phyloP scores from a whole-genome alignment of 225 moss, liverwort and hornwort species.

The Asterella californica region DNA sequence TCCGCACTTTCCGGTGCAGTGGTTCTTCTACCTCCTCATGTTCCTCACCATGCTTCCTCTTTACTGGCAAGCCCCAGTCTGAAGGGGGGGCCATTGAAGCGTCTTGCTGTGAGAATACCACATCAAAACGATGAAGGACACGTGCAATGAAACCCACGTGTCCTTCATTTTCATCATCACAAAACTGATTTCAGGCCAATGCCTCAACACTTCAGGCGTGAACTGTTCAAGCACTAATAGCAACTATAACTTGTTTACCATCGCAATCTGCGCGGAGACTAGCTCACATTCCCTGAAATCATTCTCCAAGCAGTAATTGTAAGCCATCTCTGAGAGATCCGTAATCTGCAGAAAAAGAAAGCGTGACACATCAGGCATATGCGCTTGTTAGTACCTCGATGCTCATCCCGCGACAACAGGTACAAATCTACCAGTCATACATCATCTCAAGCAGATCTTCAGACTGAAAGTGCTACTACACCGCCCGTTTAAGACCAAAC shows the following conservation, averaged over 20 bases:
- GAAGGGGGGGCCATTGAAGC: slow-evolving; percentile 31
- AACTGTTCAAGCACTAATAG: not conserved
- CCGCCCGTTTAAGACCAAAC: not conserved
- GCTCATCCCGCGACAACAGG: not conserved
- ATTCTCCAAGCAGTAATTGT: slow-evolving; percentile 57
- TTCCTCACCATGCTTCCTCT: slow-evolving; percentile 36
- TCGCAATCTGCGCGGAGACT: slow-evolving; percentile 44
- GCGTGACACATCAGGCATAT: not conserved
- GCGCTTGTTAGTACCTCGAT: no score
- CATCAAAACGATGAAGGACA: not conserved
- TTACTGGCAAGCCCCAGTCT: not conserved
- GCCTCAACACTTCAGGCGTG: not conserved
- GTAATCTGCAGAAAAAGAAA: slow-evolving; percentile 52
- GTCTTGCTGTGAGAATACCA: slow-evolving; percentile 54
- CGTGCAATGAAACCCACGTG: not conserved
- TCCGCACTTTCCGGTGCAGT: slow-evolving; percentile 77
- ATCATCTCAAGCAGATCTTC: not conserved
- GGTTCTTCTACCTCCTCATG: slow-evolving; percentile 60
- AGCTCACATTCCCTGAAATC: slow-evolving; percentile 56
- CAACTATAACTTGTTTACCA: slow-evolving; percentile 33
- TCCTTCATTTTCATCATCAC: not conserved
- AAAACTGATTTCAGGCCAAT: not conserved
- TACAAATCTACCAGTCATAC: not conserved
- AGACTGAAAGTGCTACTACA: not conserved
- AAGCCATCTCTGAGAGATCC: slow-evolving; percentile 80